Evolutionary conservation across 106 monocot species (phyloP), one percentile per base, ranked within the genome.

Genomic region (Allium cepa): DNA sequence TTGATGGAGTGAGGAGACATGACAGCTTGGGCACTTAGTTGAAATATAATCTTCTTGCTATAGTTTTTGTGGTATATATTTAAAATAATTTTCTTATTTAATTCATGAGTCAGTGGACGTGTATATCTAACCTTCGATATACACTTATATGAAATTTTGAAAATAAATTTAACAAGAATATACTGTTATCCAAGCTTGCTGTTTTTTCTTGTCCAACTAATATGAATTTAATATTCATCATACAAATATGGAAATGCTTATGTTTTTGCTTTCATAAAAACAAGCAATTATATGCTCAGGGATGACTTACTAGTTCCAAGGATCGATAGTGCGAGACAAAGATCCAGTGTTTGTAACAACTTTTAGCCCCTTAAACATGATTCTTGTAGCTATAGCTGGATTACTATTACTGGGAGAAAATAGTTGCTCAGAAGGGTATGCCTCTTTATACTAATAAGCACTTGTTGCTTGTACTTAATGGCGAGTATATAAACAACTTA

Each of bases 1-100:
- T 69, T 83, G 11, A 74, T 79, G 73, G 78, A 80, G 65, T 76
- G 72, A 11, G 69, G 75, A 11, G 26, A 28, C 22, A 10, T 47
- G 6, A 58, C 67, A 36, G 75, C 82, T 47, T 92, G 92, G 92
- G n/a, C 59, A 27, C 80, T 92, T 14, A 76, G 81, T 9, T 82
- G 72, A 36, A 82, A 88, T 68, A 55, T 16, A 83, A 76, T 22
- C 77, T 92, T 49, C 17, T 80, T 49, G 73, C 92, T 7, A 78
- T 80, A 10, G 64, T 77, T 47, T 92, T 88, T 60, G 80, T 85
- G 26, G 92, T 92, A 18, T 67, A 9, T 36, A 9, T 0, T 22
- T n/a, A 17, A 50, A 67, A 9, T 51, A 52, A 5, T 10, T 51
- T 50, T 69, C 14, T 15, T 1, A 1, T 56, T 26, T 15, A 0